phyloP scores from a whole-genome alignment of 2,329 filamentous ascomycete genomes.

The Aspergillus sp. region DNA sequence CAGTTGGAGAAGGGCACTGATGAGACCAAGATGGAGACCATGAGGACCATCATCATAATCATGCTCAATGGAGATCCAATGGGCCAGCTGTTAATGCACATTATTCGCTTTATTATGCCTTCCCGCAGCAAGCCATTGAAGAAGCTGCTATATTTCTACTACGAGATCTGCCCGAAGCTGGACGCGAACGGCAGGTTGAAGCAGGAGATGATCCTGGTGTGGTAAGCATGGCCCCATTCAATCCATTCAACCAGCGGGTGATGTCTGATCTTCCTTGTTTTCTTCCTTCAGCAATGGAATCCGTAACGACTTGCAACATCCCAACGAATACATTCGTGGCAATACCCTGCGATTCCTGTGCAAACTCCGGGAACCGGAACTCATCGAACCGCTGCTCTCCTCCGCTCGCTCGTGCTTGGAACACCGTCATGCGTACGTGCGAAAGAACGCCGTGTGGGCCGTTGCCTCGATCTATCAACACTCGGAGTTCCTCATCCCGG shows the following conservation, averaged over 20 bases:
- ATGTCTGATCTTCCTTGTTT: not conserved
- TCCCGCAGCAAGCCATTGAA: constrained; percentile 94
- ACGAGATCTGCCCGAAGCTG: constrained; percentile 95
- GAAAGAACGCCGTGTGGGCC: constrained; percentile 96
- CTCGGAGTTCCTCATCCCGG: constrained; percentile 84
- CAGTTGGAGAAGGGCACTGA: constrained; percentile 91
- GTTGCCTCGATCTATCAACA: constrained; percentile 87
- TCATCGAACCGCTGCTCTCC: constrained; percentile 90
- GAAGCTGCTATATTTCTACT: constrained; percentile 98
- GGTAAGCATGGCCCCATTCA: constrained; percentile 48
- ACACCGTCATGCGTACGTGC: constrained; percentile 93
- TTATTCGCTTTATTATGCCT: constrained; percentile 99
- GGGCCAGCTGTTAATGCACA: constrained; percentile 95
- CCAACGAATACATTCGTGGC: constrained; percentile 96
- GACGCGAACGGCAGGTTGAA: constrained; percentile 90
- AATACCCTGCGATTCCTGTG: constrained; percentile 97
- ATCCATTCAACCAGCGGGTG: constrained; percentile 9
- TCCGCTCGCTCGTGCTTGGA: constrained; percentile 88
- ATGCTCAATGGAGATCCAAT: constrained; percentile 98
- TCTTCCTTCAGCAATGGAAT: constrained; percentile 71
- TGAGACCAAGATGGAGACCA: constrained; percentile 86
- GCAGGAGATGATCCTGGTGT: constrained; percentile 99
- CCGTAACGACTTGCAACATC: constrained; percentile 90
- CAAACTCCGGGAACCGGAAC: constrained; percentile 90
- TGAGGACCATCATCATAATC: constrained; percentile 90